Evolutionary conservation across 2,329 filamentous ascomycete genomes (phyloP).

Genomic region (Phoma sp.): DNA sequence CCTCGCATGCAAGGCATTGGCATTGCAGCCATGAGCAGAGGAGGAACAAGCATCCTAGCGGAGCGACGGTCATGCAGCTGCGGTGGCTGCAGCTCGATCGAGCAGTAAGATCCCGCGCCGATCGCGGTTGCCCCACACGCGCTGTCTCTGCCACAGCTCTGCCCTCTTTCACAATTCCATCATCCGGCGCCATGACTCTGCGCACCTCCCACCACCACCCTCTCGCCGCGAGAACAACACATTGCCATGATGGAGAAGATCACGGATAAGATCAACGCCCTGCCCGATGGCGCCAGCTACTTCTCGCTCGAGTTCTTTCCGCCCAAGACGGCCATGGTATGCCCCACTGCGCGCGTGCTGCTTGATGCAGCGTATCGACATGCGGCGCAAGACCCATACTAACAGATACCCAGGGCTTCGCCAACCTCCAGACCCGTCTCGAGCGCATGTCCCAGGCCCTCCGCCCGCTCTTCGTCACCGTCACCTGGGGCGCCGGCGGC

Average conservation of each 20-base stretch:
- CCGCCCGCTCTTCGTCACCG: constrained; percentile 91
- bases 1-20: neutral
- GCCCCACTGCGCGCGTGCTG: constrained; percentile 37
- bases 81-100: constrained; percentile 12
- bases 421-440: constrained; percentile 90
- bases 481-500: constrained; percentile 97
- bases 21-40: neutral
- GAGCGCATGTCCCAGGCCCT: constrained; percentile 94
- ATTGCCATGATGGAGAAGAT: constrained; percentile 66
- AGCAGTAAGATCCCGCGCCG: constrained; percentile 26
- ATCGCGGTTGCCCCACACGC: constrained; percentile 33
- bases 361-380: neutral
- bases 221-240: neutral
- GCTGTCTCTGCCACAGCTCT: constrained; percentile 29
- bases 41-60: neutral
- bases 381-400: constrained; percentile 7
- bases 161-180: constrained; percentile 34
- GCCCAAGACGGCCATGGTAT: constrained; percentile 88
- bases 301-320: constrained; percentile 99
- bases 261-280: constrained; percentile 90
- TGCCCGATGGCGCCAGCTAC: constrained; percentile 82
- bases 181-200: constrained; percentile 41
- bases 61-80: neutral
- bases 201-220: constrained; percentile 19
- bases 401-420: constrained; percentile 69